These are phyloP conservation scores for Neurospora cerealis DNA, from an alignment of 495 filamentous ascomycete species.

Conservation along the genomic window DNA sequence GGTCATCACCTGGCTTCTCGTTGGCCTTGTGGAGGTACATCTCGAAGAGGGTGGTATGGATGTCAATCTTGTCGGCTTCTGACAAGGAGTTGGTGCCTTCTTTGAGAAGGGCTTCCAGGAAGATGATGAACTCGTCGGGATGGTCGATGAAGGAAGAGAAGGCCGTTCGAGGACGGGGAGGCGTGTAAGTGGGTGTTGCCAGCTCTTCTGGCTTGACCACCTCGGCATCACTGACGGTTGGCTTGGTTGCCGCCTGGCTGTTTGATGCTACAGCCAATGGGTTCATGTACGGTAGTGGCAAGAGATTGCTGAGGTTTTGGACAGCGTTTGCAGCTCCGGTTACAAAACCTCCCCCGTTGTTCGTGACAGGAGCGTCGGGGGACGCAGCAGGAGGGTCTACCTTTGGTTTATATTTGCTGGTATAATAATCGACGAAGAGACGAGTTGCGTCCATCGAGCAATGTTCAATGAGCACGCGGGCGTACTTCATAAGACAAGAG, in stretches of 20 bases:
- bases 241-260: constrained; percentile 27
- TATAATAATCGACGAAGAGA: constrained; percentile 89
- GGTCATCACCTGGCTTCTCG: constrained; percentile 49
- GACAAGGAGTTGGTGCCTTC: constrained; percentile 46
- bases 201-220: constrained; percentile 20
- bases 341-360: constrained; percentile 36
- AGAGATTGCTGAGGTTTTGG: constrained; percentile 68
- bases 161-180: constrained; percentile 77
- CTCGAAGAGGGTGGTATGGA: constrained; percentile 93
- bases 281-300: constrained; percentile 83
- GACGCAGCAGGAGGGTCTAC: constrained; percentile 50
- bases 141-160: constrained; percentile 97
- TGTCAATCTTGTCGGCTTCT: constrained; percentile 63
- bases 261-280: constrained; percentile 37
- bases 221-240: constrained; percentile 25
- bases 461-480: constrained; percentile 76
- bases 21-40: constrained; percentile 90
- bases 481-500: constrained; percentile 88
- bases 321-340: constrained; percentile 57
- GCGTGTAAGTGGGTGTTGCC: constrained; percentile 41
- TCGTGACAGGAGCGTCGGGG: constrained; percentile 19
- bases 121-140: constrained; percentile 77
- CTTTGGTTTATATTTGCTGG: constrained; percentile 67
- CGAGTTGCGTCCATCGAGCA: constrained; percentile 70
- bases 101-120: constrained; percentile 74